A percentile compares a stretch with the other conserved stretches of the same genome.
phyloP scores from a whole-genome alignment of 768 basidiomycete species.

The Pleurotus eryngii region DNA sequence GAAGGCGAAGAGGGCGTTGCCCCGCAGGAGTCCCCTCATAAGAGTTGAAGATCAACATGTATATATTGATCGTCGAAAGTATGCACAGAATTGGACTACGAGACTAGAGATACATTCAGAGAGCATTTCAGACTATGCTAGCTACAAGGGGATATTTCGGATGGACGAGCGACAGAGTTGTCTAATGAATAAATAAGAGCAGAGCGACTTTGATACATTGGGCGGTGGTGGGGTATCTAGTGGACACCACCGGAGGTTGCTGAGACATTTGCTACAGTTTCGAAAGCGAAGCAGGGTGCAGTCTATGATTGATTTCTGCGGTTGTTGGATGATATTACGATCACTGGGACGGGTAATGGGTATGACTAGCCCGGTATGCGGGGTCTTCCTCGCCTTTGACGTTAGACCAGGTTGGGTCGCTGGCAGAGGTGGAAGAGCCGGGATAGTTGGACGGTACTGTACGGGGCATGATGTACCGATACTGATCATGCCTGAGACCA shows the following conservation, averaged over 20 bases:
- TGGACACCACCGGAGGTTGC: neutral
- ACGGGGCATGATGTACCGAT: slow-evolving; percentile 32
- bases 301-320: neutral
- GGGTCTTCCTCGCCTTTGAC: slow-evolving; percentile 30
- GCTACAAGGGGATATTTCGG: neutral
- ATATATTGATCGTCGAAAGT: too few relatives aligned
- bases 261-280: neutral
- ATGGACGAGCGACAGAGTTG: neutral
- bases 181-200: neutral
- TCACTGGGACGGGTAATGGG: neutral
- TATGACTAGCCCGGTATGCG: neutral
- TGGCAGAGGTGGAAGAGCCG: neutral
- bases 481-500: slow-evolving; percentile 28
- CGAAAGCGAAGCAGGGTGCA: neutral
- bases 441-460: slow-evolving; percentile 10
- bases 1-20: neutral
- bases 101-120: neutral
- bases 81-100: neutral
- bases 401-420: slow-evolving; percentile 14
- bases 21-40: neutral
- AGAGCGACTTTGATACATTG: slow-evolving; percentile 5
- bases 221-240: neutral
- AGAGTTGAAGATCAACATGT: neutral
- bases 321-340: neutral
- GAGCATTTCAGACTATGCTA: neutral